Evolutionary conservation across 140 eudicot species (phyloP).

Genomic region (Cichorium intybus): DNA sequence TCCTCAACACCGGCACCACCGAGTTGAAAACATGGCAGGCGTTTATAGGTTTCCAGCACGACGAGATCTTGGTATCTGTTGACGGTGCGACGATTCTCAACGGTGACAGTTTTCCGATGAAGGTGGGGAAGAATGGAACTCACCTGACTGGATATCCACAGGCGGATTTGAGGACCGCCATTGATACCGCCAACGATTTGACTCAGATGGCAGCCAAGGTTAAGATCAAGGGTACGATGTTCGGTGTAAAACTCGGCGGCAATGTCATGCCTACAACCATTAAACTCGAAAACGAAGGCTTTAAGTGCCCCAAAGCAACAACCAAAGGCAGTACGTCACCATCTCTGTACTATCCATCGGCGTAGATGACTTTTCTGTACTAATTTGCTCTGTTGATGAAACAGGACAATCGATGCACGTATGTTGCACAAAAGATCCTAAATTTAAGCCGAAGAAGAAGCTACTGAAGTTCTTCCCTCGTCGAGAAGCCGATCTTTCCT

Average conservation of each 20-base stretch:
- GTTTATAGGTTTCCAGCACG: slow-evolving; percentile 58
- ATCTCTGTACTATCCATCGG: not conserved
- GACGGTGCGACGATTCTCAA: slow-evolving; percentile 68
- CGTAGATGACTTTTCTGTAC: not conserved
- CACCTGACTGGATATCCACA: slow-evolving; percentile 69
- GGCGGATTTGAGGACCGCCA: slow-evolving; percentile 79
- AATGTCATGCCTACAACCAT: slow-evolving; percentile 67
- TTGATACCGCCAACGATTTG: slow-evolving; percentile 69
- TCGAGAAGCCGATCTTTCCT: slow-evolving; percentile 58
- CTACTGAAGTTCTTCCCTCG: slow-evolving; percentile 50
- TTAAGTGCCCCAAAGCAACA: slow-evolving; percentile 62
- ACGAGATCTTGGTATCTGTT: slow-evolving; percentile 65
- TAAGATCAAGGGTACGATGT: slow-evolving; percentile 60
- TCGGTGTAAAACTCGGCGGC: slow-evolving; percentile 37
- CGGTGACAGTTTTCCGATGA: slow-evolving; percentile 59
- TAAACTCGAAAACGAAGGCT: slow-evolving; percentile 64
- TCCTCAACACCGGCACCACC: slow-evolving; percentile 55
- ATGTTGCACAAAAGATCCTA: slow-evolving; percentile 79
- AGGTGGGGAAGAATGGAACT: slow-evolving; percentile 66
- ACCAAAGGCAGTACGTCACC: slow-evolving; percentile 35
- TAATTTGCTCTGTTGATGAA: slow-evolving; percentile 25
- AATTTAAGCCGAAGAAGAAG: slow-evolving; percentile 40
- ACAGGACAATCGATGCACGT: slow-evolving; percentile 39
- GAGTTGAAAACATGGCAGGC: slow-evolving; percentile 86
- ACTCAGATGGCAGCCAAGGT: slow-evolving; percentile 53